Conservation (phyloP, 202 grass and related monocot species). For the Brachypodium distachyon region DNA sequence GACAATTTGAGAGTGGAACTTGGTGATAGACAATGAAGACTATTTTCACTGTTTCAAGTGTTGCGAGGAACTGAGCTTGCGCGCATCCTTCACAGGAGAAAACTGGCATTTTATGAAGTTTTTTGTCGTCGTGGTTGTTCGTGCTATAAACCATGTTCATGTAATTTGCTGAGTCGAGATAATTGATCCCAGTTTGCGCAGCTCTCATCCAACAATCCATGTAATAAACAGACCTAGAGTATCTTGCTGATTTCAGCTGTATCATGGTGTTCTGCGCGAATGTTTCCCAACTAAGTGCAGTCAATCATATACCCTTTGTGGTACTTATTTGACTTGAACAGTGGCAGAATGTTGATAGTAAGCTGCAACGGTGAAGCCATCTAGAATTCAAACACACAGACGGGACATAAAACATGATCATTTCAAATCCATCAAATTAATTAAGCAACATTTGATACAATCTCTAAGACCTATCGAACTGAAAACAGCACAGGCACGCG, state of each 20-base stretch:
- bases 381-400: no score
- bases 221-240: not conserved
- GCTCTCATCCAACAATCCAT: not conserved
- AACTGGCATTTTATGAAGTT: not conserved
- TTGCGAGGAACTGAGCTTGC: not conserved
- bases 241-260: not conserved
- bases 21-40: constrained; percentile 47
- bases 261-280: not conserved
- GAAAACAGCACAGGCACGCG: not conserved
- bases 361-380: not conserved
- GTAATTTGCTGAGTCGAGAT: not conserved
- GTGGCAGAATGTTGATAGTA: not conserved
- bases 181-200: not conserved
- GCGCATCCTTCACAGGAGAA: not conserved
- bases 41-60: not conserved
- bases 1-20: constrained; percentile 87
- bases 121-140: constrained; percentile 7
- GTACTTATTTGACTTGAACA: not conserved
- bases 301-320: not conserved
- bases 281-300: not conserved
- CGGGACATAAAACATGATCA: not conserved
- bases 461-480: not conserved
- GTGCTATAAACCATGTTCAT: not conserved
- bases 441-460: not conserved
- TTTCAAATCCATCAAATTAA: no score